These are phyloP conservation scores for Scytalidium lignicola DNA, from an alignment of 2,329 filamentous ascomycete genomes.

Conservation along the genomic window DNA sequence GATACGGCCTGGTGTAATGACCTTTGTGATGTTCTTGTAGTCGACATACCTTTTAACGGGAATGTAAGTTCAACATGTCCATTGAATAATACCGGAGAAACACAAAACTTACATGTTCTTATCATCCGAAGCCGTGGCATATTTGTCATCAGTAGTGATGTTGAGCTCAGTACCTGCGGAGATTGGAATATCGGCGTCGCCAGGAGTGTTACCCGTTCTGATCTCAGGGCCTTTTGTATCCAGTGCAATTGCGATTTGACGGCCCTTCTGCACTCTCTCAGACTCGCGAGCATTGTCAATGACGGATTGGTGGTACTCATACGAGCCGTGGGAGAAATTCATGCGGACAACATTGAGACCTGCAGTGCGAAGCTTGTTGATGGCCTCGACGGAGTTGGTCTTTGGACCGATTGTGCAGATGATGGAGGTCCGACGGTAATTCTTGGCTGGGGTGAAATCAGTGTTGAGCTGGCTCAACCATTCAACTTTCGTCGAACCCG, in stretches of 20 bases:
- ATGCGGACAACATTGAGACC: constrained; percentile 98
- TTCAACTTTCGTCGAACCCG: constrained; percentile 64
- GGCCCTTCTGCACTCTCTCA: constrained; percentile 70
- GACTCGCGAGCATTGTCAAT: constrained; percentile 93
- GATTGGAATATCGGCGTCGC: constrained; percentile 74
- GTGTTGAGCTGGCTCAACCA: constrained; percentile 76
- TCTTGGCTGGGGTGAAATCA: constrained; percentile 77
- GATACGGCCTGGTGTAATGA: constrained; percentile 83
- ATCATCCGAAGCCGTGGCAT: constrained; percentile 76
- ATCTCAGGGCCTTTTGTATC: constrained; percentile 82
- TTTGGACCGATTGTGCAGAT: constrained; percentile 99
- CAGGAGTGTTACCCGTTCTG: constrained; percentile 70
- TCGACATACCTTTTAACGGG: constrained; percentile 70
- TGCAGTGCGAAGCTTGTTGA: constrained; percentile 84
- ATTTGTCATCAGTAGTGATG: constrained; percentile 94
- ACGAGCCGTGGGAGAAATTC: constrained; percentile 96
- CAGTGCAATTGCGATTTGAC: constrained; percentile 92
- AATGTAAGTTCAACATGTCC: constrained; percentile 6
- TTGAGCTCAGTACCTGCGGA: constrained; percentile 78
- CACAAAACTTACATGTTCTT: constrained; percentile 76
- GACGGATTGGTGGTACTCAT: constrained; percentile 97
- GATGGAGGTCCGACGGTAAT: constrained; percentile 95
- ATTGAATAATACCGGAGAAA: background rate
- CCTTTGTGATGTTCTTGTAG: constrained; percentile 99
- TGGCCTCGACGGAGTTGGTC: constrained; percentile 96